Percentiles rank a stretch among this genome's conserved stretches.
These are phyloP conservation scores for Plasmopara muralis DNA, from an alignment of 352 stramenopile species.

Conservation along the genomic window DNA sequence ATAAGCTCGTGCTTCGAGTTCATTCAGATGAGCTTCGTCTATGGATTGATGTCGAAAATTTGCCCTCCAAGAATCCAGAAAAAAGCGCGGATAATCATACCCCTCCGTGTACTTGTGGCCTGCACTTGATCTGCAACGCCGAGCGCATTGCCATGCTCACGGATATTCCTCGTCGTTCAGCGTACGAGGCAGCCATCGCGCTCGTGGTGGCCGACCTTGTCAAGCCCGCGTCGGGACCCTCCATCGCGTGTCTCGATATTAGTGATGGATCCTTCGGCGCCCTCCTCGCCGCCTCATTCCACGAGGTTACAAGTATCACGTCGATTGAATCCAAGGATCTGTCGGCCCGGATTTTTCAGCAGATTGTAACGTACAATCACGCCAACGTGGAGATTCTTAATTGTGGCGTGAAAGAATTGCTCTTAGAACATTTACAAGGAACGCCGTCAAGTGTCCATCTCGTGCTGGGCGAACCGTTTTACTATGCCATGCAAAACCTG, in stretches of 20 bases:
- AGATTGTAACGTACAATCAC: conserved; percentile 53
- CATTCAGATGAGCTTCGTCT: conserved; percentile 71
- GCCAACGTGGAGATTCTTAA: conserved; percentile 49
- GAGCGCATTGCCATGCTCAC: conserved; percentile 74
- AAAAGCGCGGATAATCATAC: conserved; percentile 41
- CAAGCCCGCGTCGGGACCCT: conserved; percentile 7
- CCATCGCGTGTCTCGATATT: conserved; percentile 59
- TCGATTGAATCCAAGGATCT: conserved; percentile 80
- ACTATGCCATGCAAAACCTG: conserved; percentile 85
- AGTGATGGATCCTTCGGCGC: conserved; percentile 68
- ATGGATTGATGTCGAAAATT: conserved; percentile 61
- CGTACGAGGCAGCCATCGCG: conserved; percentile 33
- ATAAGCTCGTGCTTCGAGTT: conserved; percentile 40
- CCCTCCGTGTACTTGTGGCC: conserved; percentile 54
- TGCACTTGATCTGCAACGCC: conserved; percentile 76
- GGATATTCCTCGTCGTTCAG: conserved; percentile 32
- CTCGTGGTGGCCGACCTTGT: conserved; percentile 14
- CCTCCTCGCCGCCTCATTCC: conserved; percentile 45
- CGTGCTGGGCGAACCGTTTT: conserved; percentile 70
- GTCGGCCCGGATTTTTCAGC: conserved; percentile 66
- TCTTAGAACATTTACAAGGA: conserved; percentile 49
- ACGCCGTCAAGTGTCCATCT: conserved; percentile 43
- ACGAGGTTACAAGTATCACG: conserved; percentile 42
- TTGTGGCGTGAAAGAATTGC: conserved; percentile 59
- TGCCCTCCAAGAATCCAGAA: conserved; percentile 14